Conservation (phyloP, 2,329 filamentous ascomycete species). For the Penicillium griseofulvum region DNA sequence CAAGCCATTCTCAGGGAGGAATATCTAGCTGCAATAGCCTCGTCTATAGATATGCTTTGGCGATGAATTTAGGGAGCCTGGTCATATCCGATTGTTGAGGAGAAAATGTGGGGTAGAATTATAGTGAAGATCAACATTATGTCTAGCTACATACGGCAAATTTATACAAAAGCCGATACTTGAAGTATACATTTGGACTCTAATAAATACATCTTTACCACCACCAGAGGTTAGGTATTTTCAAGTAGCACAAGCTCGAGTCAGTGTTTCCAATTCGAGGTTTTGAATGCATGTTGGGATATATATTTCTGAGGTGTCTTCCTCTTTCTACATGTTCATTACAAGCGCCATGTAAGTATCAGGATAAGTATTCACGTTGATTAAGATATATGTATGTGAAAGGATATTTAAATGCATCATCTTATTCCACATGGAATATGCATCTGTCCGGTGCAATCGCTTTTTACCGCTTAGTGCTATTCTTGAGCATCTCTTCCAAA, state of each 20-base stretch:
- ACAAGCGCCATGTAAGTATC: background rate
- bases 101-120: background rate
- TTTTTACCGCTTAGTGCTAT: conserved; percentile 30
- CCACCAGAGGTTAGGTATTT: background rate
- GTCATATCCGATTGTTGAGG: no score
- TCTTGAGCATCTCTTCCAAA: conserved; percentile 42
- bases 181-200: background rate
- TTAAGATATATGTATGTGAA: conserved; percentile 6
- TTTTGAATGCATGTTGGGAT: background rate
- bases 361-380: background rate
- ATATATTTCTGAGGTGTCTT: background rate
- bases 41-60: no score
- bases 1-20: no score
- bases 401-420: conserved; percentile 2
- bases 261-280: background rate
- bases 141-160: background rate
- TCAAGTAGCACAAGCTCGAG: background rate
- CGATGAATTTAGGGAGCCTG: no score
- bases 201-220: background rate
- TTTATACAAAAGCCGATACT: no score
- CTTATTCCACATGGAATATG: conserved; percentile 7
- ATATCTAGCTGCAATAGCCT: no score
- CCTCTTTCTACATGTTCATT: background rate
- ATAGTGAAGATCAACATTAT: background rate
- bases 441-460: conserved; percentile 10